Evolutionary conservation across 495 filamentous ascomycete species (phyloP).

Genomic region (Daldinia caldariorum): DNA sequence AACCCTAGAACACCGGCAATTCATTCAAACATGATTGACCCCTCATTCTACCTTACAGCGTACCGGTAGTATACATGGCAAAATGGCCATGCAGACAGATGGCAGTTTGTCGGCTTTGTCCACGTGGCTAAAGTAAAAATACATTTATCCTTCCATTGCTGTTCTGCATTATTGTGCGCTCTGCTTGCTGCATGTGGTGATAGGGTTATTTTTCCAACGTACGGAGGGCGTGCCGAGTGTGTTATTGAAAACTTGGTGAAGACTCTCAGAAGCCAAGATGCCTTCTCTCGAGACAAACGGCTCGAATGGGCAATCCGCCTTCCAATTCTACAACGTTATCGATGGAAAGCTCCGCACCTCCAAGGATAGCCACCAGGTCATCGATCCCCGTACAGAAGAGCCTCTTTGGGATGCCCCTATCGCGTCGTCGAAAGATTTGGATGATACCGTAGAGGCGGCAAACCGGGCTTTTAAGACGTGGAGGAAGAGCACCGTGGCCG

Average conservation of each 20-base stretch:
- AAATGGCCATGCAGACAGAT: conserved; percentile 26
- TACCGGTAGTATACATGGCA: conserved; percentile 38
- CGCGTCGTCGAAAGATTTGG: conserved; percentile 57
- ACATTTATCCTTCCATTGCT: conserved; percentile 10
- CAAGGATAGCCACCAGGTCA: conserved; percentile 50
- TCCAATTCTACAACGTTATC: conserved; percentile 58
- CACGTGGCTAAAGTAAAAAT: conserved; percentile 39
- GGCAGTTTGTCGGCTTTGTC: neutral
- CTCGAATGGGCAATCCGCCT: conserved; percentile 32
- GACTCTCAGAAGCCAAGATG: conserved; percentile 33
- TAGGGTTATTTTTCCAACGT: conserved; percentile 4
- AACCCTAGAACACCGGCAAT: conserved; percentile 35
- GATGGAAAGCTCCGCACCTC: conserved; percentile 55
- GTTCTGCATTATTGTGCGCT: conserved; percentile 6
- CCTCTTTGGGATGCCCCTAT: conserved; percentile 58
- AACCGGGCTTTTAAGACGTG: conserved; percentile 58
- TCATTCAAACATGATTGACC: conserved; percentile 30
- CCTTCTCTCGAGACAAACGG: conserved; percentile 37
- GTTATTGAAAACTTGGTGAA: conserved; percentile 26
- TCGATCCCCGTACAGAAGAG: conserved; percentile 60
- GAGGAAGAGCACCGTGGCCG: conserved; percentile 51
- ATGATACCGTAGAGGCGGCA: conserved; percentile 61
- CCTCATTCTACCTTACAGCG: conserved; percentile 28
- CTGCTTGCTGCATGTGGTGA: conserved; percentile 11
- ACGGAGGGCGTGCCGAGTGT: conserved; percentile 7